A percentile compares a stretch with the other conserved stretches of the same genome.
Conservation (phyloP, 2,329 filamentous ascomycete genomes). For the Aspergillus tubingensis region DNA sequence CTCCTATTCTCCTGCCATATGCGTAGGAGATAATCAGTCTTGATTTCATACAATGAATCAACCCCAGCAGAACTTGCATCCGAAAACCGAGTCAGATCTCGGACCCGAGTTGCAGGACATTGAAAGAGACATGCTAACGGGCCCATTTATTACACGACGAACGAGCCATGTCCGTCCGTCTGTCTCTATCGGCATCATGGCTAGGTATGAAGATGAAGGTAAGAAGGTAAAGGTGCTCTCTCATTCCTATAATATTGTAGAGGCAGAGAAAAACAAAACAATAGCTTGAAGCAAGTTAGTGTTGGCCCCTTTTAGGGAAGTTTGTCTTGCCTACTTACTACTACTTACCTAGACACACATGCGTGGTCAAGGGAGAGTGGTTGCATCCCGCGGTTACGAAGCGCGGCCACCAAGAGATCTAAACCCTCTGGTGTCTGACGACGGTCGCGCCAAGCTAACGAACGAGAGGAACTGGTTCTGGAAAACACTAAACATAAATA, state of each 20-base stretch:
- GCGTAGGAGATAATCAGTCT: background rate
- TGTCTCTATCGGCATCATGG: background rate
- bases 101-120: background rate
- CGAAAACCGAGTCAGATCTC: background rate
- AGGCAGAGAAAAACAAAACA: background rate
- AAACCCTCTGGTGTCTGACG: slow-evolving; percentile 1
- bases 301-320: background rate
- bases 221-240: background rate
- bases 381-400: slow-evolving; percentile 7
- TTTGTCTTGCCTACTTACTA: background rate
- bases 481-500: slow-evolving; percentile 6
- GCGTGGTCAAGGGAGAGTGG: slow-evolving; percentile 6
- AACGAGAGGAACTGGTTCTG: slow-evolving; percentile 5
- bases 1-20: background rate
- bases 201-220: background rate
- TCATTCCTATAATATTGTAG: background rate
- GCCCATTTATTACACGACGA: background rate
- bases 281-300: no score
- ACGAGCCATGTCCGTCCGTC: background rate
- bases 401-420: background rate
- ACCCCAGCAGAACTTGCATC: background rate
- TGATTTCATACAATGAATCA: background rate
- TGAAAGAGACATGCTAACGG: background rate
- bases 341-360: background rate
- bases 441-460: slow-evolving; percentile 5